Percentiles rank a stretch among this genome's conserved stretches.
phyloP scores from a whole-genome alignment of 169 alveolate genomes.

The Cryptosporidium canis region DNA sequence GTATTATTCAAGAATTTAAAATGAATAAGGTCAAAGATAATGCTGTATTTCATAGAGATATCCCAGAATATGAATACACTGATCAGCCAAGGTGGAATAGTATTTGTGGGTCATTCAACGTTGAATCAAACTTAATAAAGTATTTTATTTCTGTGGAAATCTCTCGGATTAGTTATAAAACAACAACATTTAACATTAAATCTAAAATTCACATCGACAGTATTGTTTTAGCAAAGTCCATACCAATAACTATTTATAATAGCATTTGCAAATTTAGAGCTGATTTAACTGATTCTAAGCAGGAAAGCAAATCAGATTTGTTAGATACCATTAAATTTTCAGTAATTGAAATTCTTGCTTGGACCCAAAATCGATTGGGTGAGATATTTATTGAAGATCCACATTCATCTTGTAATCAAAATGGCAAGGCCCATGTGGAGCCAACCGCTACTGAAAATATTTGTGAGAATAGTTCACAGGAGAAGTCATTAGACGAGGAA shows the following conservation, averaged over 20 bases:
- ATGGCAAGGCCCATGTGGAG: too few relatives aligned
- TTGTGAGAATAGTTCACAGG: neutral
- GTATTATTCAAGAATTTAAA: constrained; percentile 1
- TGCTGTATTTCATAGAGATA: neutral
- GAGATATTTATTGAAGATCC: neutral
- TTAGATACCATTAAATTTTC: constrained; percentile 1
- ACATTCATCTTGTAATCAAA: neutral
- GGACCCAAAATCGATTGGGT: constrained; percentile 50
- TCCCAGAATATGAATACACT: constrained; percentile 25
- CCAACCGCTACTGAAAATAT: neutral
- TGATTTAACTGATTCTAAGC: neutral
- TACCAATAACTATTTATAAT: constrained; percentile 19
- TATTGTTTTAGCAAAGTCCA: neutral
- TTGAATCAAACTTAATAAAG: neutral
- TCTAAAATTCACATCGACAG: constrained; percentile 18
- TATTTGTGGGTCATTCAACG: neutral
- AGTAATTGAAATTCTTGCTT: neutral
- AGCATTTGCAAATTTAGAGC: neutral
- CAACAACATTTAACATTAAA: constrained; percentile 1
- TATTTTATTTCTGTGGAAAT: constrained; percentile 5
- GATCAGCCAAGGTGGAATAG: constrained; percentile 39
- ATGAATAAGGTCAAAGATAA: neutral
- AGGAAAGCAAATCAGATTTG: neutral
- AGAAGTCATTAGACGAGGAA: neutral
- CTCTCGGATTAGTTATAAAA: neutral